Evolutionary conservation across 768 basidiomycete genomes (phyloP).

Genomic region (Podaxis sp.): DNA sequence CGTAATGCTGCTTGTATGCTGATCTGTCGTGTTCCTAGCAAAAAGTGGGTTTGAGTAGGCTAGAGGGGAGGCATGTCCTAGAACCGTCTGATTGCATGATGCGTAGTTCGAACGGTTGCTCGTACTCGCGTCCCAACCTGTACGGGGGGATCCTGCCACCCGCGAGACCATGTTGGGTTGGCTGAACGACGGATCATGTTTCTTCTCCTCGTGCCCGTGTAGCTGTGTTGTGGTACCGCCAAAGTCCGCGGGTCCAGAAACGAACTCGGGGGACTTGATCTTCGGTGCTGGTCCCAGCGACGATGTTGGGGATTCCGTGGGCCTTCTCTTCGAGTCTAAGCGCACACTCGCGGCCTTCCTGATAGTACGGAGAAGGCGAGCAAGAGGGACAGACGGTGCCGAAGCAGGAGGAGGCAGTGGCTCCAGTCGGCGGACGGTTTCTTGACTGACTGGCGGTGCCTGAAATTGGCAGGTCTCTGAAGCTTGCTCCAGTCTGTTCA

Average conservation of each 20-base stretch:
- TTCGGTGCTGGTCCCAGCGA: conserved; percentile 26
- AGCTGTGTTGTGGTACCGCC: neutral
- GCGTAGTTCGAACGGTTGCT: neutral
- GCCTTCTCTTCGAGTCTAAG: conserved; percentile 22
- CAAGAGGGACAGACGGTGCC: conserved; percentile 9
- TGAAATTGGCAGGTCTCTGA: neutral
- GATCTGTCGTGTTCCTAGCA: neutral
- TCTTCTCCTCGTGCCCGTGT: neutral
- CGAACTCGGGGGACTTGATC: conserved; percentile 27
- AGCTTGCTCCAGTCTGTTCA: neutral
- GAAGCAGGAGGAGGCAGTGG: conserved; percentile 3
- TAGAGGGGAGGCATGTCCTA: neutral
- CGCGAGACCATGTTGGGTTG: conserved; percentile 10
- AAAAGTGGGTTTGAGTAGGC: conserved; percentile 5
- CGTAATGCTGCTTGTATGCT: neutral
- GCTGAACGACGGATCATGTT: neutral
- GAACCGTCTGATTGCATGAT: neutral
- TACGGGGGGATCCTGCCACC: neutral
- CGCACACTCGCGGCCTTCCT: conserved; percentile 40
- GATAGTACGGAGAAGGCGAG: conserved; percentile 31
- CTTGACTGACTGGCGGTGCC: neutral
- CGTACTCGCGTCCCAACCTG: neutral
- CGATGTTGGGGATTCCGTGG: neutral
- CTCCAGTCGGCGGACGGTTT: conserved; percentile 8
- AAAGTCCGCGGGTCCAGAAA: conserved; percentile 17